phyloP scores from a whole-genome alignment of 1,284 basidiomycete genomes.

The Sporisorium iseilematis-ciliati region DNA sequence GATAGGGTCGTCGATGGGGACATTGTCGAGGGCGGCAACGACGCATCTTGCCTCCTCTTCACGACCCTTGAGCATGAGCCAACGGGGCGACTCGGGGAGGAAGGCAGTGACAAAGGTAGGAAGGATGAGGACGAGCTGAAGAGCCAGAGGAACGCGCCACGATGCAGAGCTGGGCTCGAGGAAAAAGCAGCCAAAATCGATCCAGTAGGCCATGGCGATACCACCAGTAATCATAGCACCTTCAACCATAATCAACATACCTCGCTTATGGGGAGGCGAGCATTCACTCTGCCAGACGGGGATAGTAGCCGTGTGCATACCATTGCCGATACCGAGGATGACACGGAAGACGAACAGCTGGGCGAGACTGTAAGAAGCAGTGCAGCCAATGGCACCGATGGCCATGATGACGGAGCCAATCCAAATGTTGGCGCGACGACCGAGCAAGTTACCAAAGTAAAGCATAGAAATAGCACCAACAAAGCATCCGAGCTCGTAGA shows the following conservation, averaged over 20 bases:
- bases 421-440: slow-evolving; percentile 65
- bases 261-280: slow-evolving; percentile 65
- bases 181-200: slow-evolving; percentile 67
- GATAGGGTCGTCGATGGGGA: slow-evolving; percentile 53
- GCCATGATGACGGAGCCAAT: slow-evolving; percentile 65
- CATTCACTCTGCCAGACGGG: slow-evolving; percentile 68
- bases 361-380: slow-evolving; percentile 52
- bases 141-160: slow-evolving; percentile 65
- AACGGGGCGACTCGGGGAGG: slow-evolving; percentile 67
- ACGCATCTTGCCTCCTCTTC: slow-evolving; percentile 60
- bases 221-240: slow-evolving; percentile 65
- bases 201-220: slow-evolving; percentile 65
- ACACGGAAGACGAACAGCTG: slow-evolving; percentile 65
- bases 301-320: slow-evolving; percentile 69
- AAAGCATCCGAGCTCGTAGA: slow-evolving; percentile 68
- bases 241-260: slow-evolving; percentile 68
- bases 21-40: slow-evolving; percentile 60
- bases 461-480: slow-evolving; percentile 65
- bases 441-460: slow-evolving; percentile 61
- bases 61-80: slow-evolving; percentile 63
- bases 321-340: slow-evolving; percentile 66
- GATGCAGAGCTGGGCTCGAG: slow-evolving; percentile 49
- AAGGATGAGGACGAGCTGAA: slow-evolving; percentile 66
- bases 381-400: slow-evolving; percentile 59
- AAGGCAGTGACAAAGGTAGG: slow-evolving; percentile 67